Evolutionary conservation across 192 early-diverging fungal genomes (phyloP), one percentile per base, ranked within the genome.

Genomic region (Rhizophlyctis rosea): DNA sequence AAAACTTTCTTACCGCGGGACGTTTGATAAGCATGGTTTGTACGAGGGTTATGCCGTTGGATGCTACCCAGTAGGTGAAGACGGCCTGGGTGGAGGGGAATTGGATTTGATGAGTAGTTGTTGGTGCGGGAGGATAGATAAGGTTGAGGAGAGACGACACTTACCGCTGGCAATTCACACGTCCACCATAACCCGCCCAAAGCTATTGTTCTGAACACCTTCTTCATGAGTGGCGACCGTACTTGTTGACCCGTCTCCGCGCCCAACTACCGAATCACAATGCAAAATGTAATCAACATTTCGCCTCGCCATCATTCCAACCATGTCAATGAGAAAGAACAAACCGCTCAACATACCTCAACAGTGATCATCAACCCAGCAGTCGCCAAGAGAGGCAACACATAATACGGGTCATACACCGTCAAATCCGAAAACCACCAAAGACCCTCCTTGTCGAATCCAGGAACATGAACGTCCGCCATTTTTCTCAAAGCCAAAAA

Each of bases 361-460:
- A 96, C 84, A 23, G 85, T 80, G 23, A 75, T 75, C 64, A 95
- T 69, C 72, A 95, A 87, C 30, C 82, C 80, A 27, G 78, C 39
- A 32, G 79, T 81, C 28, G 89, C 87, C 0, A 86, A 16, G 11
- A 88, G 71, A 1, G 96, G 96, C 57, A 98, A 77, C 36, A 92
- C 77, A 59, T 85, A 90, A 21, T 80, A 84, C 31, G 93, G 92
- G 68, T 98, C 96, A 36, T 81, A 66, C 14, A 77, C 61, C 0
- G 90, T 80, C 80, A 98, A 64, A 76, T 98, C 87, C 2, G 82
- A 82, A 68, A 98, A 90, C 93, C 94, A 98, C 44, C 68, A 58
- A 1, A 87, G 44, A 28, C 94, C 93, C n/a, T 88, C 91, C 1
- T 80, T 85, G 52, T 70, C 31, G 69, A 95, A 84, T 47, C 91